Evolutionary conservation across 2,329 filamentous ascomycete genomes (phyloP).

Genomic region (Drechslera avenae): DNA sequence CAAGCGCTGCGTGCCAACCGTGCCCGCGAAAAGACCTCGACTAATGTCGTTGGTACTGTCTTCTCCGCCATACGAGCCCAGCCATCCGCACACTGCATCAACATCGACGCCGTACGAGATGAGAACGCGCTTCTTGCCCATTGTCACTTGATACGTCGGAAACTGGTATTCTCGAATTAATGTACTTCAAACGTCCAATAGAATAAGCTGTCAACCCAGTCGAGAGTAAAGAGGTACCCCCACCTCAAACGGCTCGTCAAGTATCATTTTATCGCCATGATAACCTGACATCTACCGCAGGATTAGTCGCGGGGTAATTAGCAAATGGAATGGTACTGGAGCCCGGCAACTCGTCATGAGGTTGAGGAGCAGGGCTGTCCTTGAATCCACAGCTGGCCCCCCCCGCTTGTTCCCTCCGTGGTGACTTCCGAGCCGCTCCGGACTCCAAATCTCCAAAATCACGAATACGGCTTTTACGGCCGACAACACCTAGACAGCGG

Average conservation of each 20-base stretch:
- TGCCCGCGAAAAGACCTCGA: slow-evolving; percentile 72
- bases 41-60: slow-evolving; percentile 74
- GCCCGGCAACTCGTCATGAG: slow-evolving; percentile 11
- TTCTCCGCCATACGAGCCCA: slow-evolving; percentile 74
- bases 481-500: neutral
- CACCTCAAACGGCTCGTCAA: neutral
- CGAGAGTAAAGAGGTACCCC: neutral
- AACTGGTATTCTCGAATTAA: neutral
- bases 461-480: neutral
- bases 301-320: slow-evolving; percentile 19
- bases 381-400: neutral
- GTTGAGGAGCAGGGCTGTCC: neutral
- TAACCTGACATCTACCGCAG: neutral
- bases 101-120: slow-evolving; percentile 73
- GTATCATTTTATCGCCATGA: slow-evolving; percentile 9
- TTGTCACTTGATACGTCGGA: slow-evolving; percentile 17
- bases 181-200: neutral
- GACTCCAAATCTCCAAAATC: slow-evolving; percentile 1
- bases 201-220: neutral
- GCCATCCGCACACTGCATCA: slow-evolving; percentile 70
- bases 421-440: slow-evolving; percentile 8
- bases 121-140: slow-evolving; percentile 59
- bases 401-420: slow-evolving; percentile 1
- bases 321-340: slow-evolving; percentile 7
- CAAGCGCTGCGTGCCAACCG: slow-evolving; percentile 68